Conservation (phyloP, 2,329 filamentous ascomycete genomes). For the Nigrograna mackinnonii region DNA sequence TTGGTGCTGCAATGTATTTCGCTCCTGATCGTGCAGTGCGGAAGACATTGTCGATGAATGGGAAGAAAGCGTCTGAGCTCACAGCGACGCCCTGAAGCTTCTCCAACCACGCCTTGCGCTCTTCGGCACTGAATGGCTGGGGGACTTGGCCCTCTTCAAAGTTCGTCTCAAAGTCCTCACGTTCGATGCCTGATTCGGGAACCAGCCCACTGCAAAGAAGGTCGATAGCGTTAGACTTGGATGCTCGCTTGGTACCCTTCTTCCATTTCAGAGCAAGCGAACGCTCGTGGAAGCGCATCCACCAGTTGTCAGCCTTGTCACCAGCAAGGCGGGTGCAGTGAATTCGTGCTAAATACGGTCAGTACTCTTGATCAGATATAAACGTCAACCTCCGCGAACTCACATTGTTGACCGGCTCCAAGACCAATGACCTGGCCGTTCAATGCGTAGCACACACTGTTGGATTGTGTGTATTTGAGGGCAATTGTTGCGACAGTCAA, state of each 20-base stretch:
- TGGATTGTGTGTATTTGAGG: slow-evolving; percentile 96
- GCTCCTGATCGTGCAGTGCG: slow-evolving; percentile 83
- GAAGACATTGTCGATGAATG: slow-evolving; percentile 98
- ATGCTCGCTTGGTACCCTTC: slow-evolving; percentile 92
- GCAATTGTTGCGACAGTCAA: slow-evolving; percentile 95
- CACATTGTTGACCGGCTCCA: slow-evolving; percentile 89
- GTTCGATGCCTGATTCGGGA: slow-evolving; percentile 80
- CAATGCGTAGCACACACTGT: slow-evolving; percentile 96
- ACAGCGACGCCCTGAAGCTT: slow-evolving; percentile 83
- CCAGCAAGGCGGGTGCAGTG: slow-evolving; percentile 97
- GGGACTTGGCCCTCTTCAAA: slow-evolving; percentile 82
- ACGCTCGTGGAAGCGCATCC: slow-evolving; percentile 95
- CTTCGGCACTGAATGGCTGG: slow-evolving; percentile 76
- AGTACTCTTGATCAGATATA: too few species aligned
- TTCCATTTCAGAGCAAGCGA: slow-evolving; percentile 93
- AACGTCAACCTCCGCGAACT: slow-evolving; percentile 12
- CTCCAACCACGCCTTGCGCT: slow-evolving; percentile 83
- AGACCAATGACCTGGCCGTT: slow-evolving; percentile 94
- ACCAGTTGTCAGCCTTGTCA: slow-evolving; percentile 99
- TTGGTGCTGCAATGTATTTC: slow-evolving; percentile 95
- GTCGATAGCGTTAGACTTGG: slow-evolving; percentile 98
- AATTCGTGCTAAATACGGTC: slow-evolving; percentile 66
- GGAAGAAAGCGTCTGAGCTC: slow-evolving; percentile 97
- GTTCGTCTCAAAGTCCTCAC: slow-evolving; percentile 81
- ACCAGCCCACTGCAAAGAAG: slow-evolving; percentile 90